A percentile compares a stretch with the other conserved stretches of the same genome.
phyloP scores from a whole-genome alignment of 345 rosid species.

The Barbarea vulgaris region DNA sequence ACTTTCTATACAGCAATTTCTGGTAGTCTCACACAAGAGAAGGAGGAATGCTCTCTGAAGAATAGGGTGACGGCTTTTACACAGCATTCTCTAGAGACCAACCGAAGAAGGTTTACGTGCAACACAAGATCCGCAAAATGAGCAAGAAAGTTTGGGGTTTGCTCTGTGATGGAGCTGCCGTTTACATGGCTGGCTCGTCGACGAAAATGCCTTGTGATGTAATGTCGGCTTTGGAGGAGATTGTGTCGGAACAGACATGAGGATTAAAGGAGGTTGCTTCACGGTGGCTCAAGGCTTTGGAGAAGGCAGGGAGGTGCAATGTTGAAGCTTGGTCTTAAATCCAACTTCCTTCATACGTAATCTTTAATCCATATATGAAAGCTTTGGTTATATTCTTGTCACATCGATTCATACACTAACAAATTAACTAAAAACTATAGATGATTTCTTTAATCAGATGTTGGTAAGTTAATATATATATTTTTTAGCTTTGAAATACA shows the following conservation, averaged over 20 bases:
- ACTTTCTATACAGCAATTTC: slow-evolving; percentile 73
- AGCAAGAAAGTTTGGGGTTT: slow-evolving; percentile 66
- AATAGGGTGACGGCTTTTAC: slow-evolving; percentile 77
- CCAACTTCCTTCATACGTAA: background rate
- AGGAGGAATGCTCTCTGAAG: slow-evolving; percentile 71
- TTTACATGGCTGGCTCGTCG: slow-evolving; percentile 88
- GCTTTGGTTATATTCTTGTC: no score
- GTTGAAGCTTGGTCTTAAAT: slow-evolving; percentile 95
- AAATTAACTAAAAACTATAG: no score
- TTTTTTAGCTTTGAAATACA: no score
- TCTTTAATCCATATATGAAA: background rate
- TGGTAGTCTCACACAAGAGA: slow-evolving; percentile 63
- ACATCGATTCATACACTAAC: no score
- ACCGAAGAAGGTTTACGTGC: slow-evolving; percentile 86
- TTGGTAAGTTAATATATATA: no score
- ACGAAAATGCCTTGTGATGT: slow-evolving; percentile 93
- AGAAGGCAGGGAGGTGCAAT: slow-evolving; percentile 78
- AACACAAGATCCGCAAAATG: slow-evolving; percentile 72
- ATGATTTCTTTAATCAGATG: no score
- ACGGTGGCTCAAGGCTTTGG: slow-evolving; percentile 64
- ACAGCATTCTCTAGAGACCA: slow-evolving; percentile 94
- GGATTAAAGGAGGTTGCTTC: slow-evolving; percentile 60
- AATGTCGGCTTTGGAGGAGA: slow-evolving; percentile 71
- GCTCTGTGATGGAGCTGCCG: slow-evolving; percentile 60
- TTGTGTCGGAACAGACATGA: slow-evolving; percentile 53